Percentiles rank a stretch among this genome's conserved stretches.
Conservation (phyloP, 371 early-diverging fungal species). For the Nosema muscidifuracis region DNA sequence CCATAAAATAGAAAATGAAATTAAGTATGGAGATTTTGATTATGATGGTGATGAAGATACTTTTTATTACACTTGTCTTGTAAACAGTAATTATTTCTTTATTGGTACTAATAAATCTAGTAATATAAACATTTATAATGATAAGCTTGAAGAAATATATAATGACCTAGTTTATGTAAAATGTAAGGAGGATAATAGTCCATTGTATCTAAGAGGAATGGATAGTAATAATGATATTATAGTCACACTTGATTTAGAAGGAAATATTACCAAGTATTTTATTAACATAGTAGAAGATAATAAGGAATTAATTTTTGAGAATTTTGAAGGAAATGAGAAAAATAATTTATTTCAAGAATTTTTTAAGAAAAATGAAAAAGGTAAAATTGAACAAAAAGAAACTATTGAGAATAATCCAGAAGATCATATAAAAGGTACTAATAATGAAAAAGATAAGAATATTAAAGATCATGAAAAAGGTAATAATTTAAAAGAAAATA, state of each 20-base stretch:
- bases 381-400: too few species aligned
- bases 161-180: not conserved
- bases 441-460: too few species aligned
- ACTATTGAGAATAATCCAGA: too few species aligned
- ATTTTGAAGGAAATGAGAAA: not conserved
- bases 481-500: not conserved
- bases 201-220: constrained; percentile 13
- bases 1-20: not conserved
- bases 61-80: constrained; percentile 15
- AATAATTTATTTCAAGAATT: not conserved
- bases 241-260: constrained; percentile 6
- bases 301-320: not conserved
- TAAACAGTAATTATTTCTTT: constrained; percentile 8
- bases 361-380: not conserved
- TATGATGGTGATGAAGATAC: not conserved
- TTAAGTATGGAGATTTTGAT: constrained; percentile 11
- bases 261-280: constrained; percentile 8
- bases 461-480: not conserved
- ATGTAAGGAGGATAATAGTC: constrained; percentile 7
- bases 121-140: not conserved
- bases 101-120: not conserved
- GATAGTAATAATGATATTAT: constrained; percentile 5
- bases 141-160: not conserved
- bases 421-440: not conserved
- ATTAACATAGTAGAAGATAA: not conserved